Evolutionary conservation across 1,284 basidiomycete genomes (phyloP).

Genomic region (Irpex sp.): DNA sequence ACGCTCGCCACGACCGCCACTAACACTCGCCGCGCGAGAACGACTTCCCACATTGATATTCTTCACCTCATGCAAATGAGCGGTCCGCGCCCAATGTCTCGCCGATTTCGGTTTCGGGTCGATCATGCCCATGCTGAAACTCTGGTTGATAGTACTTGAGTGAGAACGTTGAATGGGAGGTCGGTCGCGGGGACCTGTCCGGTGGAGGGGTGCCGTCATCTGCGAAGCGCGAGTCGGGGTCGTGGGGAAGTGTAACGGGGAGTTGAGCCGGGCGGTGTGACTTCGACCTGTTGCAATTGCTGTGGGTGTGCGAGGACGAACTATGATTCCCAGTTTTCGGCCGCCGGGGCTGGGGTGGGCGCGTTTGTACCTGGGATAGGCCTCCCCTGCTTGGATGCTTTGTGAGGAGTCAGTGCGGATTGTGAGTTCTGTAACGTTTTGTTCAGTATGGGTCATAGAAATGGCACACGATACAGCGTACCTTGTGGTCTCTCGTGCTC

Average conservation of each 20-base stretch:
- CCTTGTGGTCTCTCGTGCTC: not conserved
- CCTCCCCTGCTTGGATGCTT: conserved; percentile 13
- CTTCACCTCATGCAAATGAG: conserved; percentile 68
- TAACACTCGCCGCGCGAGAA: not conserved
- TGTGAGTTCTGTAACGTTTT: conserved; percentile 2
- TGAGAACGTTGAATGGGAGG: conserved; percentile 39
- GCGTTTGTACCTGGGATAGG: conserved; percentile 12
- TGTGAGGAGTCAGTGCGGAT: conserved; percentile 18
- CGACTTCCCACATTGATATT: not conserved
- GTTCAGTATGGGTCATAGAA: not conserved
- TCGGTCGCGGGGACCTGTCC: conserved; percentile 16
- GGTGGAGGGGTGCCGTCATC: conserved; percentile 10
- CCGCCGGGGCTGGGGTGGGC: conserved; percentile 11
- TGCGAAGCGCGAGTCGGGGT: conserved; percentile 2
- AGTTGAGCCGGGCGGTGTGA: conserved; percentile 17
- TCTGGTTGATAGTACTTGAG: conserved; percentile 34
- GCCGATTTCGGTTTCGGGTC: conserved; percentile 39
- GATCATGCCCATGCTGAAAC: conserved; percentile 22
- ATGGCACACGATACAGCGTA: not conserved
- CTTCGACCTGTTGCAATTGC: conserved; percentile 13
- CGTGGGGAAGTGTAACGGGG: conserved; percentile 11
- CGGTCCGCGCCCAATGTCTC: conserved; percentile 59
- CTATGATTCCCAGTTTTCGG: conserved; percentile 8
- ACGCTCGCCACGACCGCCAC: not conserved
- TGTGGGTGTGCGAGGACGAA: conserved; percentile 24